A percentile compares a stretch with the other conserved stretches of the same genome.
Evolutionary conservation across 371 early-diverging fungal species (phyloP).

Genomic region (Circinella umbellata): DNA sequence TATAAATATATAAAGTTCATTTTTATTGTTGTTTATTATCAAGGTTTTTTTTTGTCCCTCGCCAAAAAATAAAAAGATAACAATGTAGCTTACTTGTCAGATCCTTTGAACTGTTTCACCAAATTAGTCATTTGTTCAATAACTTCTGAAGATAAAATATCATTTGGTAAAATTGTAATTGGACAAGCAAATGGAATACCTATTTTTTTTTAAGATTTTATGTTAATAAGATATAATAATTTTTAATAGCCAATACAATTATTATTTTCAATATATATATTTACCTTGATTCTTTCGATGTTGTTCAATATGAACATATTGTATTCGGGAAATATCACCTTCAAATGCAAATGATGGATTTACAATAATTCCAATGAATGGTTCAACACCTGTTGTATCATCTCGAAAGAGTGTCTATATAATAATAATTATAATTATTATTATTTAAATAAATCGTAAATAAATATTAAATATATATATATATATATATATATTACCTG

Average conservation of each 20-base stretch:
- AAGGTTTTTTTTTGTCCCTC: too few species aligned
- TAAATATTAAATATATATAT: too few species aligned
- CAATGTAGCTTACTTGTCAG: conserved; percentile 20
- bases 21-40: too few species aligned
- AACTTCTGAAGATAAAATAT: conserved; percentile 9
- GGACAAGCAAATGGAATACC: conserved; percentile 26
- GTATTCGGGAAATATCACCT: conserved; percentile 58
- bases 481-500: conserved; percentile 55
- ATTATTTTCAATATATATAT: too few species aligned
- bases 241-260: too few species aligned
- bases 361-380: conserved; percentile 85
- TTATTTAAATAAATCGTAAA: background rate
- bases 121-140: conserved; percentile 22
- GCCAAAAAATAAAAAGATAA: too few species aligned
- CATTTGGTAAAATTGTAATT: background rate
- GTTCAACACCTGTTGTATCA: conserved; percentile 68
- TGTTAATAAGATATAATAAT: background rate
- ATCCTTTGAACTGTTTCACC: conserved; percentile 26
- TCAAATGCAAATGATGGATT: conserved; percentile 59
- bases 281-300: conserved; percentile 37
- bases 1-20: too few species aligned
- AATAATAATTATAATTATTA: background rate
- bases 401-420: conserved; percentile 65
- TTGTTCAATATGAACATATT: conserved; percentile 57
- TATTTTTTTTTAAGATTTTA: background rate